phyloP scores from a whole-genome alignment of 2,329 filamentous ascomycete species.

The Diaporthe aspalathi region DNA sequence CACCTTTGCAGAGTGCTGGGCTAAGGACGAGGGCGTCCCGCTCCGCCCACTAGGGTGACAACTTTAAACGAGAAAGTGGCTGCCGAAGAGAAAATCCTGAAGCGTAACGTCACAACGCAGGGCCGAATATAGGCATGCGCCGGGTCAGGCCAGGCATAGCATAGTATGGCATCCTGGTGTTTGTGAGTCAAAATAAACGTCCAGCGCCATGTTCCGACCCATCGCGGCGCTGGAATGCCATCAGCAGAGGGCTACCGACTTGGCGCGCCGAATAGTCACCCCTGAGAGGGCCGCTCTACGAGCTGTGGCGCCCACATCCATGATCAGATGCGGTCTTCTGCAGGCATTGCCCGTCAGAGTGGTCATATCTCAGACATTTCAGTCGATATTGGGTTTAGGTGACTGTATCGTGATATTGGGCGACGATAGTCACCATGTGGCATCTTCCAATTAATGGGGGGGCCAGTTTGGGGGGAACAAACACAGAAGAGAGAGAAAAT shows the following conservation, averaged over 20 bases:
- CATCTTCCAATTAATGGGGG: not conserved
- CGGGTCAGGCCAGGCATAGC: not conserved
- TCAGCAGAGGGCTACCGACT: constrained; percentile 35
- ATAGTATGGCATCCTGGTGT: constrained; percentile 2
- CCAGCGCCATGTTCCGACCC: not conserved
- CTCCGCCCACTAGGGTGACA: constrained; percentile 16
- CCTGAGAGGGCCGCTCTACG: constrained; percentile 40
- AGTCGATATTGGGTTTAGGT: constrained; percentile 6
- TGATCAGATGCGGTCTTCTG: constrained; percentile 31
- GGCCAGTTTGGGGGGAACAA: not conserved
- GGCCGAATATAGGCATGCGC: not conserved
- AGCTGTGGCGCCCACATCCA: constrained; percentile 38
- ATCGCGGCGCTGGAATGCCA: constrained; percentile 10
- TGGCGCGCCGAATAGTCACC: constrained; percentile 31
- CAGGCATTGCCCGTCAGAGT: constrained; percentile 1
- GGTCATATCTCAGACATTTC: constrained; percentile 21
- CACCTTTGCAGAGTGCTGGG: constrained; percentile 19
- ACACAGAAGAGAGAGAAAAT: not conserved
- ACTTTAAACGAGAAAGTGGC: constrained; percentile 27
- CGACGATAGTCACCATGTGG: not conserved
- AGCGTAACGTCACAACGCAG: constrained; percentile 8
- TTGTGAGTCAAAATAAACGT: constrained; percentile 30
- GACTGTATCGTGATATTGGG: not conserved
- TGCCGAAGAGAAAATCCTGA: not conserved
- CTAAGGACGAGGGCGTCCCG: constrained; percentile 27